Evolutionary conservation across 1,284 basidiomycete genomes (phyloP).

Genomic region (Ganoderma sinense): DNA sequence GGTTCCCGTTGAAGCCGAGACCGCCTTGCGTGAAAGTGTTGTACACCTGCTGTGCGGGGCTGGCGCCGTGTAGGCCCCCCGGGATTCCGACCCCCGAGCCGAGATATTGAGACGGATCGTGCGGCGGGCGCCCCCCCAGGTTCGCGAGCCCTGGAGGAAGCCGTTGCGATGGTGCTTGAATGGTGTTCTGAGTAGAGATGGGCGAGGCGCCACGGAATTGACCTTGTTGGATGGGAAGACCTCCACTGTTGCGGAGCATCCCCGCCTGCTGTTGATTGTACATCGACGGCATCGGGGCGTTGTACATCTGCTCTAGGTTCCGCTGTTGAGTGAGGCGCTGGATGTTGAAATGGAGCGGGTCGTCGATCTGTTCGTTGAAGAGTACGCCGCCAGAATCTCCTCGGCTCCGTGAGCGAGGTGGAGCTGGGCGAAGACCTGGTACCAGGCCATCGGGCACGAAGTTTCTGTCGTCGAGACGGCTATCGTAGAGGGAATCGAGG

Average conservation of each 20-base stretch:
- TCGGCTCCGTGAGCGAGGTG: slow-evolving; percentile 61
- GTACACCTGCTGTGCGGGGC: slow-evolving; percentile 55
- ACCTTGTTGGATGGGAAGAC: slow-evolving; percentile 64
- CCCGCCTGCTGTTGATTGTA: slow-evolving; percentile 61
- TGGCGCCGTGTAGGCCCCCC: slow-evolving; percentile 57
- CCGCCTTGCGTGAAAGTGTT: slow-evolving; percentile 56
- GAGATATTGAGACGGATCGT: slow-evolving; percentile 75
- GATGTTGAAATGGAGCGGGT: slow-evolving; percentile 63
- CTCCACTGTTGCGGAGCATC: slow-evolving; percentile 55
- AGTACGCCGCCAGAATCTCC: slow-evolving; percentile 55
- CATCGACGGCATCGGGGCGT: slow-evolving; percentile 54
- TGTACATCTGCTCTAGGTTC: slow-evolving; percentile 63
- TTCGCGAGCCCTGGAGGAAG: slow-evolving; percentile 85
- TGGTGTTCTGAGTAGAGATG: slow-evolving; percentile 53
- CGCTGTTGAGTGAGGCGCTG: slow-evolving; percentile 62
- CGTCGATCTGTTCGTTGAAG: slow-evolving; percentile 69
- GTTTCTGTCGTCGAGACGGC: slow-evolving; percentile 73
- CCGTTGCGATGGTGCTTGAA: slow-evolving; percentile 58
- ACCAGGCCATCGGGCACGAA: slow-evolving; percentile 87
- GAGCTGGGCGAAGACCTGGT: slow-evolving; percentile 75
- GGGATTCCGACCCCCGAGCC: slow-evolving; percentile 56
- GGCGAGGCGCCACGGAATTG: slow-evolving; percentile 79
- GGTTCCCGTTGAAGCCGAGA: slow-evolving; percentile 54
- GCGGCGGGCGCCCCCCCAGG: slow-evolving; percentile 79
- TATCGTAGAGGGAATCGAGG: slow-evolving; percentile 74